Percentiles rank a stretch among this genome's conserved stretches.
Conservation (phyloP, 2,329 filamentous ascomycete species). For the Colletotrichum sp. region DNA sequence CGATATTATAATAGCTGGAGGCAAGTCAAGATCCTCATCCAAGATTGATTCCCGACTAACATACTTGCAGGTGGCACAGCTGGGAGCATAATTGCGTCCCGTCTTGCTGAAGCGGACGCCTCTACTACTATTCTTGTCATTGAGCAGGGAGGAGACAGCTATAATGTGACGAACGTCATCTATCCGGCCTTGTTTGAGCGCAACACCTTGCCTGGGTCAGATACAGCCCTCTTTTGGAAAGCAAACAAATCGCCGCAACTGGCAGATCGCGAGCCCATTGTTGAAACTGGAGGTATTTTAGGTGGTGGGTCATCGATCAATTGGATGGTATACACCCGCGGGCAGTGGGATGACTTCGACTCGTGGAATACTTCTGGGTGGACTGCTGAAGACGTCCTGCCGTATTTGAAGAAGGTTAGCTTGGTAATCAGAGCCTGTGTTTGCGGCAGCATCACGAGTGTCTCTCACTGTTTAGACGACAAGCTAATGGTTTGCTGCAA, state of each 20-base stretch:
- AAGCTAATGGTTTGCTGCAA: neutral
- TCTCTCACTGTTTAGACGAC: neutral
- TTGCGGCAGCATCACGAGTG: neutral
- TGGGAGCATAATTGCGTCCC: conserved; percentile 29
- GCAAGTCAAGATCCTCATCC: neutral
- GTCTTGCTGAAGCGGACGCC: conserved; percentile 29
- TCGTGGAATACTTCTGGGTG: conserved; percentile 39
- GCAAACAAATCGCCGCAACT: conserved; percentile 26
- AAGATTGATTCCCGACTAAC: neutral
- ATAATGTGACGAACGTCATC: conserved; percentile 27
- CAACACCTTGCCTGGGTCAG: neutral
- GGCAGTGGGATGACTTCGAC: conserved; percentile 36
- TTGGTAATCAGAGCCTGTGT: neutral
- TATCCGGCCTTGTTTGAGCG: conserved; percentile 25
- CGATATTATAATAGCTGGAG: neutral
- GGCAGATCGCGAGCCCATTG: conserved; percentile 16
- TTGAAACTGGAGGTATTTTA: conserved; percentile 30
- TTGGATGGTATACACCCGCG: conserved; percentile 35
- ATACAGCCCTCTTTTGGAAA: conserved; percentile 27
- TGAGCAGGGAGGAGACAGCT: conserved; percentile 31
- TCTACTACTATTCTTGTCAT: conserved; percentile 31
- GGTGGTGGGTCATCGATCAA: conserved; percentile 39
- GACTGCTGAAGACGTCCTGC: conserved; percentile 34
- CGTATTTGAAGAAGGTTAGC: conserved; percentile 13
- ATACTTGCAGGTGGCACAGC: conserved; percentile 29